Base-by-base conservation (phyloP, 2,329 filamentous ascomycete species). In the Phialemonium atrogriseum region DNA sequence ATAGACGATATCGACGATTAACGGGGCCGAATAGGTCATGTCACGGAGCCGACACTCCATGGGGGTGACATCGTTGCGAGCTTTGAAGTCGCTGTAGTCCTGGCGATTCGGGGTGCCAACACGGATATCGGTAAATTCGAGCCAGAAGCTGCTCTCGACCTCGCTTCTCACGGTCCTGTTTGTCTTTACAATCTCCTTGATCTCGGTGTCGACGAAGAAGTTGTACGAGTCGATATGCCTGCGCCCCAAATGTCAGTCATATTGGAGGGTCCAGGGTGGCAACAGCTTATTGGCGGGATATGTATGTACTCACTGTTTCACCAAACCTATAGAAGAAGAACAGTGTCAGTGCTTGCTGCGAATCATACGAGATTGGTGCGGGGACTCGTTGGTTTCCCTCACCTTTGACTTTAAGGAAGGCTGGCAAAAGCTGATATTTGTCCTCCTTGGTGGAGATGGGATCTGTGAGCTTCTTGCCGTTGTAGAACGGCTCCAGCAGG, bases 331-430 rank as follows among this genome's bases (percentile, higher is more conserved):
- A 10, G 29, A 11, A 21, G n/a, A n/a, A n/a, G n/a, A n/a, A n/a
- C n/a, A n/a, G n/a, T 10, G 20, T 38, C 13, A 26, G 17, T 21
- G 39, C 33, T 42, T 45, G 27, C 41, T 39, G 8, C 40, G 37
- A 14, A 34, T 29, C 34, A 15, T 16, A 18, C 4, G 18, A 29
- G 5, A 12, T 12, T 14, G 11, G 10, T 22, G n/a, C n/a, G 17
- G n/a, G 7, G 20, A 13, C 15, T 18, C 15, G 35, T 14, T 38
- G 6, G 22, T 33, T 36, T 38, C 48, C 60, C 19, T 46, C 45
- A 71, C 74, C 88, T 60, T 98, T 98, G 49, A 95, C 88, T 59
- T 95, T 95, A 37, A 98, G 66, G 57, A 98, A 98, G n/a, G 91
- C 91, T 1, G 91, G 93, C 17, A 98, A 64, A 24, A 98, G 69